Evolutionary conservation across 2,329 filamentous ascomycete genomes (phyloP), one percentile per base, ranked within the genome.

Genomic region (Apiospora rasikravindrae): DNA sequence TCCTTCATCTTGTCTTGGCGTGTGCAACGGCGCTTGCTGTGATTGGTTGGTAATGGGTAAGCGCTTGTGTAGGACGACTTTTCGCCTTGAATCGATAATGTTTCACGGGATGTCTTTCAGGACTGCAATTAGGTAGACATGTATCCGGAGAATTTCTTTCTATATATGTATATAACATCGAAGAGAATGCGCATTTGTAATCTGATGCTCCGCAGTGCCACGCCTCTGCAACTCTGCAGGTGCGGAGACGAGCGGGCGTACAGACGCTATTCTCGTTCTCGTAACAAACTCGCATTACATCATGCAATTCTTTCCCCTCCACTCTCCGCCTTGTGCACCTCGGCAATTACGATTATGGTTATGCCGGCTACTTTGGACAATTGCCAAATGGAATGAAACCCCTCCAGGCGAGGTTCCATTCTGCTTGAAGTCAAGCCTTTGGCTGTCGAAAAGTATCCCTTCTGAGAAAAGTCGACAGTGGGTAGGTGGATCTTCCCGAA

Each of bases 201-300:
- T 64, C 19, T n/a, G 8, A n/a, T 37, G 19, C 33, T 64, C 57
- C 57, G 33, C 57, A 4, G 10, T 49, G 45, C 7, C 45, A 22
- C 44, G 44, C 44, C 16, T 47, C 16, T 47, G 29, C 2, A 1
- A 1, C 33, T 26, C 24, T n/a, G 57, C 57, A 64, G 57, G 33
- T 64, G 57, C 57, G 57, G 57, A 64, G 57, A n/a, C 10, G 22
- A 64, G 57, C 57, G 57, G 57, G 6, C 53, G 53, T 22, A 49
- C 45, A n/a, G 6, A 10, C 22, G 19, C 45, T 11, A 11, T 49
- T n/a, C 19, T 49, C 45, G 45, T n/a, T 10, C 22, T 10, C 44
- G 19, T 49, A 47, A n/a, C 22, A 19, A 47, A 16, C 4, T 4
- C n/a, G 22, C 47, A 53, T 53, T 26, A 53, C n/a, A 61, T 61